A percentile compares a stretch with the other conserved stretches of the same genome.
Evolutionary conservation across 2,329 filamentous ascomycete genomes (phyloP).

Genomic region (Knufia petricola): DNA sequence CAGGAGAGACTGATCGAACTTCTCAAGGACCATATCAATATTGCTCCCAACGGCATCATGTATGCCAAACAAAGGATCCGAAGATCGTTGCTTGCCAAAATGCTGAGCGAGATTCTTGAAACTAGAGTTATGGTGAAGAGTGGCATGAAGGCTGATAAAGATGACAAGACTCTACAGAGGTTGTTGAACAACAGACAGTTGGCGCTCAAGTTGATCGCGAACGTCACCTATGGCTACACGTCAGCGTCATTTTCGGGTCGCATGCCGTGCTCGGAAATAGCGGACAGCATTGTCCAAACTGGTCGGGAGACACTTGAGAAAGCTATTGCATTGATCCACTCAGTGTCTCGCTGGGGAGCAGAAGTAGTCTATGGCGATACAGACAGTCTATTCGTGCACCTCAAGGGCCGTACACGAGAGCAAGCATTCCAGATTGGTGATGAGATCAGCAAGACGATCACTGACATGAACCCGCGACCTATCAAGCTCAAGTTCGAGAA

Average conservation of each 20-base stretch:
- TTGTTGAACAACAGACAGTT: slow-evolving; percentile 89
- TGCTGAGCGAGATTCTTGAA: slow-evolving; percentile 91
- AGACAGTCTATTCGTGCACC: slow-evolving; percentile 82
- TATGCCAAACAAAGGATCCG: slow-evolving; percentile 77
- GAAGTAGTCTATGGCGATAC: slow-evolving; percentile 98
- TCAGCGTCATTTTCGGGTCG: slow-evolving; percentile 93
- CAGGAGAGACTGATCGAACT: slow-evolving; percentile 65
- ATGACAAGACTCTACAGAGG: slow-evolving; percentile 74
- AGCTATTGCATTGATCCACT: slow-evolving; percentile 86
- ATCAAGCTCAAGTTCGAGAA: slow-evolving; percentile 98
- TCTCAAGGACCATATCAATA: slow-evolving; percentile 76
- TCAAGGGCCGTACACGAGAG: slow-evolving; percentile 76
- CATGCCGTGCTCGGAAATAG: slow-evolving; percentile 97
- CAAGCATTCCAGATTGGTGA: slow-evolving; percentile 88
- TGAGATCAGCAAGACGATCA: slow-evolving; percentile 81
- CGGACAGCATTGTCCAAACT: slow-evolving; percentile 95
- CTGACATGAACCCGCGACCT: slow-evolving; percentile 78
- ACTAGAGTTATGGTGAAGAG: slow-evolving; percentile 96
- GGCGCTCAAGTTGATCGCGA: slow-evolving; percentile 91
- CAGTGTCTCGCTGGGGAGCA: slow-evolving; percentile 75
- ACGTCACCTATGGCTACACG: slow-evolving; percentile 96
- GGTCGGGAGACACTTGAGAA: slow-evolving; percentile 90
- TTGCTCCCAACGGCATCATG: slow-evolving; percentile 94
- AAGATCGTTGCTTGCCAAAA: slow-evolving; percentile 86
- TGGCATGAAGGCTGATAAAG: slow-evolving; percentile 88